These are phyloP conservation scores for Rhodotorula sp. DNA, from an alignment of 1,284 basidiomycete species.

Conservation along the genomic window DNA sequence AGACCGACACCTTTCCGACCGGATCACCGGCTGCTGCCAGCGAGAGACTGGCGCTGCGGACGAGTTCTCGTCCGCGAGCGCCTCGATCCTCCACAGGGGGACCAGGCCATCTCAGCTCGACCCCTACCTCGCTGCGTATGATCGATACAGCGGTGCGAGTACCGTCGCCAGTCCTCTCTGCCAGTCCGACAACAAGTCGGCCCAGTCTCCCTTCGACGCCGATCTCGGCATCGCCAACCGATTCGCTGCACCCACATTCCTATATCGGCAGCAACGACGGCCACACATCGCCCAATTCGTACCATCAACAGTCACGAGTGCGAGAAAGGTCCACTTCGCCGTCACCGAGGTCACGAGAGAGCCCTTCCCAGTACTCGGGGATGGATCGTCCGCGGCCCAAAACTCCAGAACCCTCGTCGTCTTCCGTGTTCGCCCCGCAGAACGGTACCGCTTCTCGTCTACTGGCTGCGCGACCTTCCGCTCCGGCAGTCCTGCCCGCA, in stretches of 20 bases:
- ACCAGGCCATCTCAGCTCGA: not conserved
- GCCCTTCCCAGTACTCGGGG: not conserved
- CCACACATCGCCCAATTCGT: not conserved
- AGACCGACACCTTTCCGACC: no score
- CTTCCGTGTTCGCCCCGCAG: not conserved
- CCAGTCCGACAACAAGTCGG: not conserved
- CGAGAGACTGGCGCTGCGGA: slow-evolving; percentile 16
- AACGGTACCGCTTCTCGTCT: no score
- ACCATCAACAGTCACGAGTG: not conserved
- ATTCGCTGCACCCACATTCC: not conserved
- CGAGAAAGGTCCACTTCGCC: not conserved
- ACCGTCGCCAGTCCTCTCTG: not conserved
- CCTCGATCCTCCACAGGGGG: not conserved
- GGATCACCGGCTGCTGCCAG: no score
- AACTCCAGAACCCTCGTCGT: not conserved
- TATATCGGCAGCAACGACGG: not conserved
- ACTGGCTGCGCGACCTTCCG: not conserved
- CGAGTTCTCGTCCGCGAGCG: slow-evolving; percentile 17
- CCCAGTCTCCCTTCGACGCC: not conserved
- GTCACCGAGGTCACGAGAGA: not conserved
- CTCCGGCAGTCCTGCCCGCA: not conserved
- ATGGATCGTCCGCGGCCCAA: slow-evolving; percentile 4
- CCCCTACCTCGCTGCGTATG: not conserved
- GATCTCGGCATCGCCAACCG: not conserved
- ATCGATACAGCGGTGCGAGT: not conserved